Evolutionary conservation across 495 filamentous ascomycete species (phyloP).

Genomic region (Venustampulla echinocandica): DNA sequence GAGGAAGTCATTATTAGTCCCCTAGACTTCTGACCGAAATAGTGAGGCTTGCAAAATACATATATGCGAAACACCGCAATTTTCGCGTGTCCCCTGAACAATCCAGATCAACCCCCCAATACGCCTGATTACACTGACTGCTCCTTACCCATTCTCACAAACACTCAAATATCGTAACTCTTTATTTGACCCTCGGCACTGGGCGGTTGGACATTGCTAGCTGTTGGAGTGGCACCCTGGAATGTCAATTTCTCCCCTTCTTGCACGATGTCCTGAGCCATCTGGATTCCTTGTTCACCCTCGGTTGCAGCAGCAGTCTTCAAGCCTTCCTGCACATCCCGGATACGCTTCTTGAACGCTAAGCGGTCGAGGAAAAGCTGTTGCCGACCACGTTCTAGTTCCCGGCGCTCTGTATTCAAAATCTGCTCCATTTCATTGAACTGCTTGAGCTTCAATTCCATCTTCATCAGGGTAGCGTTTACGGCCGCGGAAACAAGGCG

Average conservation of each 20-base stretch:
- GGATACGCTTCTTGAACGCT: conserved; percentile 77
- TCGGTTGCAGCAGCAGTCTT: conserved; percentile 50
- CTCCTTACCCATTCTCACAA: not conserved
- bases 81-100: not conserved
- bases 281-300: conserved; percentile 49
- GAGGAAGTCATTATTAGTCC: not conserved
- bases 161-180: conserved; percentile 20
- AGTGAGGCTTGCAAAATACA: conserved; percentile 3
- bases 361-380: conserved; percentile 89
- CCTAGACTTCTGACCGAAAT: not conserved
- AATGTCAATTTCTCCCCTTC: conserved; percentile 54
- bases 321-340: conserved; percentile 71
- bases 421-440: conserved; percentile 94
- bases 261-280: conserved; percentile 40
- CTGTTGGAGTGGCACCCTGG: conserved; percentile 35
- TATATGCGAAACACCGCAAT: conserved; percentile 5
- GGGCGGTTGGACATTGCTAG: conserved; percentile 51
- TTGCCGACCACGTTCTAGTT: conserved; percentile 82
- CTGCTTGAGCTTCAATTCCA: conserved; percentile 78
- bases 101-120: conserved; percentile 12
- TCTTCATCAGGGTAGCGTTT: conserved; percentile 74
- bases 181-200: conserved; percentile 46
- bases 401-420: conserved; percentile 81
- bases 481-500: conserved; percentile 78
- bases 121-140: conserved; percentile 19